A percentile compares a stretch with the other conserved stretches of the same genome.
phyloP scores from a whole-genome alignment of 1,284 basidiomycete species.

The Apiotrichum laibachii region DNA sequence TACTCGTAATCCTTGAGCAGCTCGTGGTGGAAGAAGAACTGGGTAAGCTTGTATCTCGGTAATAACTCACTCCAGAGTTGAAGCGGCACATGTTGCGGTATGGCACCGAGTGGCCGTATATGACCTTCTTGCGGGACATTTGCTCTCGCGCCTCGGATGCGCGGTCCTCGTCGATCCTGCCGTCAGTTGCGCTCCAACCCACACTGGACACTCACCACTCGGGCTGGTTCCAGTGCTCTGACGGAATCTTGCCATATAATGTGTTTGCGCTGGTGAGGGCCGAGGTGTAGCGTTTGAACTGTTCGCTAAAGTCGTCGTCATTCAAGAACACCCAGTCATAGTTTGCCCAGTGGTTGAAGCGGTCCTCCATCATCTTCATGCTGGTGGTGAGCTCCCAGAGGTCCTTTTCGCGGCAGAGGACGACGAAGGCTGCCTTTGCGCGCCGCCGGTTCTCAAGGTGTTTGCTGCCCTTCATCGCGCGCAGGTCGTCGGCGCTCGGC shows the following conservation, averaged over 20 bases:
- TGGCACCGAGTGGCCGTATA: conserved; percentile 72
- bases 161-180: conserved; percentile 65
- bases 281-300: conserved; percentile 70
- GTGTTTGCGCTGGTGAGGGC: conserved; percentile 65
- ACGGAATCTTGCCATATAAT: conserved; percentile 77
- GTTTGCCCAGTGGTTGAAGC: conserved; percentile 73
- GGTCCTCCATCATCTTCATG: conserved; percentile 53
- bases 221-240: conserved; percentile 80
- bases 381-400: conserved; percentile 63
- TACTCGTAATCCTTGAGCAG: conserved; percentile 78
- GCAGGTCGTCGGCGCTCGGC: conserved; percentile 3
- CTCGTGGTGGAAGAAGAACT: conserved; percentile 78
- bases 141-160: conserved; percentile 63
- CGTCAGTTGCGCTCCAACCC: background rate
- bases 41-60: background rate
- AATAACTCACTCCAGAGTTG: conserved; percentile 74
- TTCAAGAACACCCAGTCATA: conserved; percentile 88
- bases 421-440: conserved; percentile 81
- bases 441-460: background rate
- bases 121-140: conserved; percentile 74
- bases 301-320: conserved; percentile 69
- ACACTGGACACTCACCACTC: conserved; percentile 55
- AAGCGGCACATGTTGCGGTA: conserved; percentile 78
- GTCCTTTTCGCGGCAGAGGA: conserved; percentile 77
- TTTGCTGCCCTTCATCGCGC: background rate